These are phyloP conservation scores for Theobroma grandiflorum DNA, from an alignment of 441 rosid species.

Conservation along the genomic window DNA sequence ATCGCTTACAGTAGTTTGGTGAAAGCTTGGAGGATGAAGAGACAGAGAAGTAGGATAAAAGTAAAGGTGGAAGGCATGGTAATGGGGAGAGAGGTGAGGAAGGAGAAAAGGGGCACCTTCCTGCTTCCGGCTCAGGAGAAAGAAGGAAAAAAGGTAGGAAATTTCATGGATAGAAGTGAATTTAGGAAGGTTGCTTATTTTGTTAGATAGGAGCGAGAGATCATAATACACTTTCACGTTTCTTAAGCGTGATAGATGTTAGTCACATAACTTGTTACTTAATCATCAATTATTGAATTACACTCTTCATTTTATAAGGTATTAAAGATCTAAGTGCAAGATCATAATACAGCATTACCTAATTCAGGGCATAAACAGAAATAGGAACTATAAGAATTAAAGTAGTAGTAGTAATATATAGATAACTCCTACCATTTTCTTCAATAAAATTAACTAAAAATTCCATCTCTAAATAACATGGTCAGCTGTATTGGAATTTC, in stretches of 20 bases:
- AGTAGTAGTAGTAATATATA: background rate
- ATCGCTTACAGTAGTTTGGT: conserved; percentile 46
- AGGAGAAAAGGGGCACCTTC: background rate
- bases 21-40: conserved; percentile 31
- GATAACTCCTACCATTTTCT: background rate
- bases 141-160: background rate
- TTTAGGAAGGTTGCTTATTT: conserved; percentile 1
- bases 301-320: background rate
- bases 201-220: background rate
- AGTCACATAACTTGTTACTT: background rate
- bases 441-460: background rate
- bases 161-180: conserved; percentile 31
- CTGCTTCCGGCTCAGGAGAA: conserved; percentile 22
- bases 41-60: conserved; percentile 32
- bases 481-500: background rate
- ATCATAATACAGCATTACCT: background rate
- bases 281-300: background rate
- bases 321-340: background rate
- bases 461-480: background rate
- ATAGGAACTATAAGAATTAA: background rate
- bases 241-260: background rate
- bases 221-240: no score
- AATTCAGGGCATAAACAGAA: background rate
- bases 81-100: background rate
- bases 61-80: conserved; percentile 26